Evolutionary conservation across 139 green algal genomes (phyloP).

Genomic region (Zygnema cylindricum): DNA sequence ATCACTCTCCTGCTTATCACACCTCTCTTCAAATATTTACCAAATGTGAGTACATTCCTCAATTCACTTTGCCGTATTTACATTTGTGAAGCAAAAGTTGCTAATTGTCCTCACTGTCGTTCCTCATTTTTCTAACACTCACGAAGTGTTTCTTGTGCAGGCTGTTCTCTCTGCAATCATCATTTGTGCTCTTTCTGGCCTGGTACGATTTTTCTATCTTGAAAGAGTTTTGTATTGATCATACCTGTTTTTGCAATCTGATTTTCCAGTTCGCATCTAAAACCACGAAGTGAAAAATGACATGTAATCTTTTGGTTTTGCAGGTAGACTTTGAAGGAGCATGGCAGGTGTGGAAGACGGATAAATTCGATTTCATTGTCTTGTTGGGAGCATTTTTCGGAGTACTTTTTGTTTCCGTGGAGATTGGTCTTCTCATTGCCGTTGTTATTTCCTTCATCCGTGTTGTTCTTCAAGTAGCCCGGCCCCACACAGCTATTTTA

Average conservation of each 20-base stretch:
- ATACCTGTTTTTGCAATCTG: too few species aligned
- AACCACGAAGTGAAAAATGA: too few species aligned
- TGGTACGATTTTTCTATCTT: slow-evolving; percentile 42
- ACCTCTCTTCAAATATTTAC: slow-evolving; percentile 39
- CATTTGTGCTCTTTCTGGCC: slow-evolving; percentile 1
- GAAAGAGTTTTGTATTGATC: too few species aligned
- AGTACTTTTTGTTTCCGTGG: slow-evolving; percentile 49
- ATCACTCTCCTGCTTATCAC: slow-evolving; percentile 10
- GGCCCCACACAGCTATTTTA: slow-evolving; percentile 79
- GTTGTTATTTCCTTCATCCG: slow-evolving; percentile 24
- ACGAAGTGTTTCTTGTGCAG: too few species aligned
- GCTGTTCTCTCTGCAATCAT: slow-evolving; percentile 33
- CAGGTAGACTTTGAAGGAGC: slow-evolving; percentile 34
- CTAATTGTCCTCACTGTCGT: too few species aligned
- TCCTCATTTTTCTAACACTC: too few species aligned
- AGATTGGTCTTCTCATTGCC: slow-evolving; percentile 56
- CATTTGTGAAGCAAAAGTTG: too few species aligned
- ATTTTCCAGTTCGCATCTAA: too few species aligned
- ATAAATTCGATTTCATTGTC: slow-evolving; percentile 55
- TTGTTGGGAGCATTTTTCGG: slow-evolving; percentile 53
- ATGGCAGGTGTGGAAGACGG: slow-evolving; percentile 27
- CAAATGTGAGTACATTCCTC: slow-evolving; percentile 26
- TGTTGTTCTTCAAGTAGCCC: background rate
- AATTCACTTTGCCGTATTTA: too few species aligned
- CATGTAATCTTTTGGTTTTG: background rate